Base-by-base conservation (phyloP, 78 protist genomes). In the Dictyostelium firmibasis region DNA sequence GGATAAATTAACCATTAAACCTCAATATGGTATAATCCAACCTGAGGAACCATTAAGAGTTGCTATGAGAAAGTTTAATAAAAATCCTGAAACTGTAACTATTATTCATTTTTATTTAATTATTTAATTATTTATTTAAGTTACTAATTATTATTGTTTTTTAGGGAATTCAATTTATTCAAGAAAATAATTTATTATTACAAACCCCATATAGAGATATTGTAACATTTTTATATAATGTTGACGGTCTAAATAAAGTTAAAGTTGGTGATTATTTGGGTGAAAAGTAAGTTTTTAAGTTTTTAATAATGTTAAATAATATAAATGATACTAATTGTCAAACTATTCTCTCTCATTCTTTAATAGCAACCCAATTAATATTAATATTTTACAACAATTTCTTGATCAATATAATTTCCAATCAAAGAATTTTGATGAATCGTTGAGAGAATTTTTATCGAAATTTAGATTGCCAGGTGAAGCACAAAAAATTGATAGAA, bases 391-490 rank as follows among this genome's bases (percentile, higher is more conserved):
- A 18, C 44, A 78, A 47, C 36, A 81, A n/a, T 89, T 81, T 89
- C 83, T 89, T 23, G 75, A 81, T n/a, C 60, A 69, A 29, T 89
- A 81, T 69, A 81, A 81, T 69, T 89, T 89, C 74, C 47, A 31
- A 33, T 4, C 14, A 0, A 83, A 86, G 23, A 91, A 89, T 9
- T 81, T 89, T 89, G 99, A 98, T 85, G 97, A 83, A 11, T 98
- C 99, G 18, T 86, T 99, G 36, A 91, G 99, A 9, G 35, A 27
- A 18, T 98, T 97, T 92, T 84, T 98, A 38, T 14, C 91, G 0
- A 41, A 47, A 14, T 98, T 98, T 92, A 93, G 95, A 27, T 94
- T 98, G 44, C 99, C 98, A 4, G 99, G 99, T 14, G 99, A 98
- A 79, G 99, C 99, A 11, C 98, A 95, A 82, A 92, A 98, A 62